Evolutionary conservation across 2,329 filamentous ascomycete genomes (phyloP).

Genomic region (Fusarium pseudonygamai): DNA sequence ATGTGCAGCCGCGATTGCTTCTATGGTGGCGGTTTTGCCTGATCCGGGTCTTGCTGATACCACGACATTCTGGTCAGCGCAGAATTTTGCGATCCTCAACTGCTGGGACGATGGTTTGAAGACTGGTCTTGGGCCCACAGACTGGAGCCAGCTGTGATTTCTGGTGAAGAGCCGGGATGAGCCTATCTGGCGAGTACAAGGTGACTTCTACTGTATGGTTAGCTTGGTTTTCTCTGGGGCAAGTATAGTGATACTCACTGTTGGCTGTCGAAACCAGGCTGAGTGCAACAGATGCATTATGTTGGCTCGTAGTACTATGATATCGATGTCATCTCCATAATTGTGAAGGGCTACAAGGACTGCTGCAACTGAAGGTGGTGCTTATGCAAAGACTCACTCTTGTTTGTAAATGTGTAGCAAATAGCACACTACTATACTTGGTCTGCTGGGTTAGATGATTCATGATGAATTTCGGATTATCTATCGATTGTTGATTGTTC

Average conservation of each 20-base stretch:
- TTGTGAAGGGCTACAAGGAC: neutral
- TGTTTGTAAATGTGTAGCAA: neutral
- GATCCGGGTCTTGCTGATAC: constrained; percentile 48
- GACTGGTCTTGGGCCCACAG: neutral
- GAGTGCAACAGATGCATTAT: neutral
- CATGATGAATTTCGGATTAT: neutral
- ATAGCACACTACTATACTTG: neutral
- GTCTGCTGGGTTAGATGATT: neutral
- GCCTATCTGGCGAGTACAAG: neutral
- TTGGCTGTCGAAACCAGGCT: neutral
- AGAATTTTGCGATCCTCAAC: constrained; percentile 34
- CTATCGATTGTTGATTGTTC: neutral
- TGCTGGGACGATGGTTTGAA: constrained; percentile 42
- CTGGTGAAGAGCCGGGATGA: neutral
- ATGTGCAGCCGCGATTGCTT: constrained; percentile 42
- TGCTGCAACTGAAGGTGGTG: neutral
- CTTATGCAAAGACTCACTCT: too few species aligned
- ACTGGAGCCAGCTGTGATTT: neutral
- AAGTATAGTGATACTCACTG: constrained; percentile 4
- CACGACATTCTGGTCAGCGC: constrained; percentile 41
- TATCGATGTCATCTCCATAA: constrained; percentile 6
- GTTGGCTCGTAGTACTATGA: neutral
- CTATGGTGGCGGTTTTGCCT: constrained; percentile 46
- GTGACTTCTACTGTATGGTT: neutral
- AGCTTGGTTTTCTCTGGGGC: neutral